Conservation (phyloP, 306 rosid genomes). For the Fagus sylvatica region DNA sequence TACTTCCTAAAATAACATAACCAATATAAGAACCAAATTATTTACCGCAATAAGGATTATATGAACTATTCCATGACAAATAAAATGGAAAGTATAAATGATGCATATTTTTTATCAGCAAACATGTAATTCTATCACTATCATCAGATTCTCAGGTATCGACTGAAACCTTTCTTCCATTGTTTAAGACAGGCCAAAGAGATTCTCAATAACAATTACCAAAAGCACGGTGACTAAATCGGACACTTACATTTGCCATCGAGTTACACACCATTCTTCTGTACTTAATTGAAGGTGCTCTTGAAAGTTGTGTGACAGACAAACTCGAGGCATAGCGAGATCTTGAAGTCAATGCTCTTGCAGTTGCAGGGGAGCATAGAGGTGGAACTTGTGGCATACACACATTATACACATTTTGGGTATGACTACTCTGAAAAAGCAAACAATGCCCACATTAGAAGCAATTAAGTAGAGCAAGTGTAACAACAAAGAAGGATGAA, state of each 20-base stretch:
- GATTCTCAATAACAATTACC: slow-evolving; percentile 5
- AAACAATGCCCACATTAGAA: background rate
- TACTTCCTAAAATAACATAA: slow-evolving; percentile 43
- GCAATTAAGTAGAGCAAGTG: no score
- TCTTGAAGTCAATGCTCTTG: slow-evolving; percentile 33
- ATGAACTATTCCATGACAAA: background rate
- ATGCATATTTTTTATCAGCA: background rate
- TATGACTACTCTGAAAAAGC: slow-evolving; percentile 37
- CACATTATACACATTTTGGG: slow-evolving; percentile 28
- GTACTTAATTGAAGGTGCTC: slow-evolving; percentile 30
- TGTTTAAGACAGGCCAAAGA: background rate
- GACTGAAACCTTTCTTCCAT: slow-evolving; percentile 8
- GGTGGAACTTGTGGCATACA: slow-evolving; percentile 14
- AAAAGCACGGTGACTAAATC: background rate
- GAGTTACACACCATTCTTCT: slow-evolving; percentile 50
- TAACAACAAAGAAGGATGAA: background rate
- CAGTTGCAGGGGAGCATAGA: slow-evolving; percentile 7
- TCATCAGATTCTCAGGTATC: background rate
- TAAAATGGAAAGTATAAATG: background rate
- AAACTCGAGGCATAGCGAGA: slow-evolving; percentile 39
- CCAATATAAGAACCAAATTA: slow-evolving; percentile 20
- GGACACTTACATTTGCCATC: slow-evolving; percentile 43
- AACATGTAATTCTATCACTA: background rate
- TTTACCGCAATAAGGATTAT: slow-evolving; percentile 5
- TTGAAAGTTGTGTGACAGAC: slow-evolving; percentile 25